Evolutionary conservation across 805 yeast genomes (phyloP).

Genomic region (Saturnispora diversa): DNA sequence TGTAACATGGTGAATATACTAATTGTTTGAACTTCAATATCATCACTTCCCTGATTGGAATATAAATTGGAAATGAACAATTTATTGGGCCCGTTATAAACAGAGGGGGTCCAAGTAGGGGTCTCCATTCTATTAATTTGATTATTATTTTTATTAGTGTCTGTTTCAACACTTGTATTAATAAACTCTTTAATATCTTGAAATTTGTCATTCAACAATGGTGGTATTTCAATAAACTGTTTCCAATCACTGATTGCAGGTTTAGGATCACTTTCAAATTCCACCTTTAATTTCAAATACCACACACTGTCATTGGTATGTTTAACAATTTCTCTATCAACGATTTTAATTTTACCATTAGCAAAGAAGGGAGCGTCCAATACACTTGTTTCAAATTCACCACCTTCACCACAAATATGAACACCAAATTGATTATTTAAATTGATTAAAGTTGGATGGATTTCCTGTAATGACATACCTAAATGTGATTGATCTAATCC

Average conservation of each 20-base stretch:
- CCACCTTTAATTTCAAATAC: slow-evolving; percentile 51
- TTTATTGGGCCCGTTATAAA: slow-evolving; percentile 24
- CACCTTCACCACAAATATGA: slow-evolving; percentile 98
- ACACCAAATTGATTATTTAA: slow-evolving; percentile 66
- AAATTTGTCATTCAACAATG: slow-evolving; percentile 37
- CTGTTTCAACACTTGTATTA: not conserved
- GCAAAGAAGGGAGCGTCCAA: slow-evolving; percentile 82
- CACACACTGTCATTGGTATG: slow-evolving; percentile 63
- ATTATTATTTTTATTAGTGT: too few relatives aligned
- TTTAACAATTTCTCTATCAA: slow-evolving; percentile 32
- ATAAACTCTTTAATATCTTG: slow-evolving; percentile 17
- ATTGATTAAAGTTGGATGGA: slow-evolving; percentile 48
- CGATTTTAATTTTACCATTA: slow-evolving; percentile 40
- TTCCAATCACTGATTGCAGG: slow-evolving; percentile 17
- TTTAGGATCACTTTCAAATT: slow-evolving; percentile 30
- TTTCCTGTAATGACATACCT: slow-evolving; percentile 56
- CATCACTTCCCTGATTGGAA: slow-evolving; percentile 21
- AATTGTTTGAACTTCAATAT: slow-evolving; percentile 37
- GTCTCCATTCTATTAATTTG: not conserved
- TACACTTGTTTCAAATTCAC: slow-evolving; percentile 92
- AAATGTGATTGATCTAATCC: slow-evolving; percentile 65
- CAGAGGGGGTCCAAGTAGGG: slow-evolving; percentile 10
- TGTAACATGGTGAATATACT: slow-evolving; percentile 43
- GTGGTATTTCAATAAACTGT: slow-evolving; percentile 26
- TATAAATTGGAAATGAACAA: slow-evolving; percentile 39